Percentiles rank a stretch among this genome's conserved stretches.
These are phyloP conservation scores for Pestalotiopsis sp. DNA, from an alignment of 2,329 filamentous ascomycete genomes.

Conservation along the genomic window DNA sequence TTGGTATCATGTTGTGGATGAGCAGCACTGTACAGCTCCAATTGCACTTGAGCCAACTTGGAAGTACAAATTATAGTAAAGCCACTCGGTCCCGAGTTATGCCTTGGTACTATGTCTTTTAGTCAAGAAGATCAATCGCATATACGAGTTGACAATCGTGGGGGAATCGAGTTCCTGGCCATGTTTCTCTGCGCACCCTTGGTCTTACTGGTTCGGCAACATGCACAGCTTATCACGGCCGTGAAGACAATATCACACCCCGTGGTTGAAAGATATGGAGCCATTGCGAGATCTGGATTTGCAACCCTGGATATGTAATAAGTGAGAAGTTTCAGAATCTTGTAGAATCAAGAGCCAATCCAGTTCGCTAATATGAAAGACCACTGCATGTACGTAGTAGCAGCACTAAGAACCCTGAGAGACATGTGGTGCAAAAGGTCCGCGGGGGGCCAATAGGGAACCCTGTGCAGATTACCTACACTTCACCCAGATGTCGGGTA, in stretches of 20 bases:
- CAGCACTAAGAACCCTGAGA: not conserved
- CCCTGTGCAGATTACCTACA: not conserved
- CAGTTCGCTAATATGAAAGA: not conserved
- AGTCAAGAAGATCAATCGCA: not conserved
- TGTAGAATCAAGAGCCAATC: not conserved
- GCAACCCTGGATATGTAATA: not conserved
- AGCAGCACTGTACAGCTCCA: not conserved
- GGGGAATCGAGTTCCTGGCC: not conserved
- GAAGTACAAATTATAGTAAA: not conserved
- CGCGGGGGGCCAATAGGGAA: not conserved
- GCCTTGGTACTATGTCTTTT: not conserved
- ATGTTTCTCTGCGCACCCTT: not conserved
- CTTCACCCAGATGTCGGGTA: not conserved
- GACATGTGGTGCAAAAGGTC: not conserved
- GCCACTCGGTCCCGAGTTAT: not conserved
- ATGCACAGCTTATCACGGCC: too few species aligned
- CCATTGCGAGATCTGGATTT: not conserved
- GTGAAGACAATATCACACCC: too few species aligned
- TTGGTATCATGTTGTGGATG: not conserved
- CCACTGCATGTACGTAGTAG: not conserved
- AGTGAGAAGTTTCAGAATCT: not conserved
- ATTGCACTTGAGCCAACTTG: not conserved
- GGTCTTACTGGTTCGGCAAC: too few species aligned
- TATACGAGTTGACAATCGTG: not conserved
- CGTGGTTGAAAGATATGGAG: not conserved